Evolutionary conservation across 163 green algal genomes (phyloP), one percentile per base, ranked within the genome.

Genomic region (Chlorella variabilis): DNA sequence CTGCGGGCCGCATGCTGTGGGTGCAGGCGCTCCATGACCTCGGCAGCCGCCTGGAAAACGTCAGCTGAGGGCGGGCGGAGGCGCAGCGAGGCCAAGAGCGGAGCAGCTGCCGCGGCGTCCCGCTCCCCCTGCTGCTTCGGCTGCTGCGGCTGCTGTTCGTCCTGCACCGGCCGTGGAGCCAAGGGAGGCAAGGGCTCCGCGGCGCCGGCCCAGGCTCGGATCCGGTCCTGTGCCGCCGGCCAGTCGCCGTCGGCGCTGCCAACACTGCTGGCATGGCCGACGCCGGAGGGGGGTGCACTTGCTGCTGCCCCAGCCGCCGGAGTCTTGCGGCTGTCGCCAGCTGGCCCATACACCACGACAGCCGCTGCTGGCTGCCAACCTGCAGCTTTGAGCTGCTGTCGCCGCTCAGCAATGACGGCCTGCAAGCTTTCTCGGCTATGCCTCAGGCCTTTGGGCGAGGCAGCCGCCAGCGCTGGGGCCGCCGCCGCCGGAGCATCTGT

Each of bases 381-480:
- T 6, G 73, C 38, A 1, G 31, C 73, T 27, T 58, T 63, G 34
- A 80, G 38, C 73, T 80, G 54, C 36, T 48, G 56, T 56, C 73
- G 73, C 4, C 73, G 73, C 25, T 80, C 54, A 9, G 73, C 56
- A 17, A 70, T 80, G 36, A 70, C 18, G 17, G 36, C 56, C 29
- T 70, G 62, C 1, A 80, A 41, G 56, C 48, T 38, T 17, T 17
- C 36, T 3, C 49, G 33, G 11, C 34, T 25, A 4, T 17, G 33
- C 29, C 31, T 15, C 31, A 45, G 48, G 0, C 31, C 45, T 11
- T 21, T 56, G 20, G 31, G 45, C 31, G 38, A 13, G 4, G 45
- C 70, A 33, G 31, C 20, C 17, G 31, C 33, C 62, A 48, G 15
- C 11, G 11, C 15, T 11, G 15, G 45, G 54, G 54, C 6, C 54